Percentiles rank a stretch among this genome's conserved stretches.
These are phyloP conservation scores for Oehlia diaphana DNA, from an alignment of 192 early-diverging fungal genomes.

Conservation along the genomic window DNA sequence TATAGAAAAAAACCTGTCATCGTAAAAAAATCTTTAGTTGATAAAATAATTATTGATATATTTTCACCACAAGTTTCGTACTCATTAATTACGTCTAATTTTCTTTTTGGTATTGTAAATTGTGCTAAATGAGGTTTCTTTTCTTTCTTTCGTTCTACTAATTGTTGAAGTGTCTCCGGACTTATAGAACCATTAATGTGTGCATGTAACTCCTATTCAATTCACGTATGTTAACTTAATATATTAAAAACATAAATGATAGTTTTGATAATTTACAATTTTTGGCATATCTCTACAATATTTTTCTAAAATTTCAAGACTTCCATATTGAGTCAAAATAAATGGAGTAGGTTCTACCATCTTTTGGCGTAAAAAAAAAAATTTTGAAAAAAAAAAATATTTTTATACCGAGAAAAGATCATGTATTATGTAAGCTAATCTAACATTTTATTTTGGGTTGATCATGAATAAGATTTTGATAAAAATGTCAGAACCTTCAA, in stretches of 20 bases:
- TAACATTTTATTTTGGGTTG: too few relatives aligned
- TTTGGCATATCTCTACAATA: slow-evolving; percentile 4
- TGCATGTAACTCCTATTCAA: slow-evolving; percentile 53
- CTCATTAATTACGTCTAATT: slow-evolving; percentile 40
- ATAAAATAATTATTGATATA: background rate
- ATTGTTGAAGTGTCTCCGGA: slow-evolving; percentile 37
- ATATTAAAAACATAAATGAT: too few relatives aligned
- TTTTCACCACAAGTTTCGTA: slow-evolving; percentile 14
- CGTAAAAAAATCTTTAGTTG: slow-evolving; percentile 16
- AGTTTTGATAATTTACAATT: background rate
- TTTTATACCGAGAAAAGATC: too few relatives aligned
- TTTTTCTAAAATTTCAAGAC: background rate
- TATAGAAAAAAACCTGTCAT: slow-evolving; percentile 53
- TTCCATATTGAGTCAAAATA: background rate
- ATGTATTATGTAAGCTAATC: too few relatives aligned
- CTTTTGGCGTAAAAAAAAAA: background rate
- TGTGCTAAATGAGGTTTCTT: slow-evolving; percentile 42
- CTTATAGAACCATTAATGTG: slow-evolving; percentile 61
- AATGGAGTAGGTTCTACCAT: background rate
- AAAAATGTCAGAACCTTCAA: background rate
- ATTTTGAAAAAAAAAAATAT: background rate
- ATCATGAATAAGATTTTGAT: too few relatives aligned
- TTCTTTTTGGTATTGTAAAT: slow-evolving; percentile 40
- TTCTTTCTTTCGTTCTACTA: slow-evolving; percentile 41
- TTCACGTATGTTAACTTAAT: background rate